Percentiles rank a stretch among this genome's conserved stretches.
phyloP scores from a whole-genome alignment of 441 rosid species.

The Jatropha podagrica region DNA sequence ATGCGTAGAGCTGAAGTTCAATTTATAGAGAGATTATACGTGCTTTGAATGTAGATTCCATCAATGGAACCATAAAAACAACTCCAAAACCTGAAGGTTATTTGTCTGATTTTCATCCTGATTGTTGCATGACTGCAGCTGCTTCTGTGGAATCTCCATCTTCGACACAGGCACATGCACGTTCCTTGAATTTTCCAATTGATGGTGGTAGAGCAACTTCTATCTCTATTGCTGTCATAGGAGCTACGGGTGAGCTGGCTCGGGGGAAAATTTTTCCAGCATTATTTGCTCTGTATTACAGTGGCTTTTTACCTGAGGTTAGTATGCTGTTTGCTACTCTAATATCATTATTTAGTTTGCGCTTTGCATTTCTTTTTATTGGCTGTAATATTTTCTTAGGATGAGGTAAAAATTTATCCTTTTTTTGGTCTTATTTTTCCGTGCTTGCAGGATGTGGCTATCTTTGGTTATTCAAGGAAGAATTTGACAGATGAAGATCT shows the following conservation, averaged over 20 bases:
- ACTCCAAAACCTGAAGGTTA: slow-evolving; percentile 23
- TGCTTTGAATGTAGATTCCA: slow-evolving; percentile 26
- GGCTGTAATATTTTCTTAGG: neutral
- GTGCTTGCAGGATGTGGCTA: slow-evolving; percentile 54
- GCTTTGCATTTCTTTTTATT: neutral
- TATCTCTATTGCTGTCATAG: slow-evolving; percentile 72
- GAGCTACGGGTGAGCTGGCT: slow-evolving; percentile 83
- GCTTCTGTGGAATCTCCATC: slow-evolving; percentile 23
- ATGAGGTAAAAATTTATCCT: neutral
- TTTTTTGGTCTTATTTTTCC: slow-evolving; percentile 16
- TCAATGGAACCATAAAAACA: slow-evolving; percentile 25
- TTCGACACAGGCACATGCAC: slow-evolving; percentile 23
- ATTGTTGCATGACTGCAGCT: slow-evolving; percentile 1
- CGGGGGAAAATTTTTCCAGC: slow-evolving; percentile 71
- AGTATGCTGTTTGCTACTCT: slow-evolving; percentile 20
- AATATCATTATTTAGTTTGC: neutral
- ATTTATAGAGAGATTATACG: neutral
- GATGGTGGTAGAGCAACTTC: slow-evolving; percentile 42
- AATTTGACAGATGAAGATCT: slow-evolving; percentile 62
- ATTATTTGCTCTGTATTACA: slow-evolving; percentile 73
- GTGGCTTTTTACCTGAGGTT: slow-evolving; percentile 84
- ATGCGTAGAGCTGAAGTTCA: neutral
- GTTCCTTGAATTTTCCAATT: slow-evolving; percentile 26
- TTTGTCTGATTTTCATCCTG: slow-evolving; percentile 21
- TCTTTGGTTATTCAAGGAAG: slow-evolving; percentile 79